Conservation (phyloP, 106 monocot species). For the Vanilla planifolia region DNA sequence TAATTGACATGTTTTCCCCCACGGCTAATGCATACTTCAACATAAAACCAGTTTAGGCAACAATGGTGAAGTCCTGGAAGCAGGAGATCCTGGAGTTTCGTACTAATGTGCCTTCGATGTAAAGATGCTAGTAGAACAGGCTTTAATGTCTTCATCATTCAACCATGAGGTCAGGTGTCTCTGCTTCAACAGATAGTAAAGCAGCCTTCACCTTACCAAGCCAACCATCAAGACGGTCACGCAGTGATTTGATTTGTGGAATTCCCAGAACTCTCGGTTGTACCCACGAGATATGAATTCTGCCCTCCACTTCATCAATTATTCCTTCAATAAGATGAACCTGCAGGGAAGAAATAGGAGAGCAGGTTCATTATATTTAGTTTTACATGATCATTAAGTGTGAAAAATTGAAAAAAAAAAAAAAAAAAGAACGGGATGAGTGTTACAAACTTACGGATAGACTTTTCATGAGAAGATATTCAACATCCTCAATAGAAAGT, state of each 20-base stretch:
- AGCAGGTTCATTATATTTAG: background rate
- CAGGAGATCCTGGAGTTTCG: too few relatives aligned
- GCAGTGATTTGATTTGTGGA: constrained; percentile 71
- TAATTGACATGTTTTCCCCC: too few relatives aligned
- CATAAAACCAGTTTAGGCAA: too few relatives aligned
- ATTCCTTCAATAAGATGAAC: constrained; percentile 96
- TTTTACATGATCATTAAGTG: background rate
- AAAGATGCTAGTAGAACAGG: too few relatives aligned
- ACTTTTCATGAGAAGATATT: constrained; percentile 96
- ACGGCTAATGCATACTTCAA: too few relatives aligned
- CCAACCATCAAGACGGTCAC: constrained; percentile 73
- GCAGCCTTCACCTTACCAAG: constrained; percentile 72
- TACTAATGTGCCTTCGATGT: too few relatives aligned
- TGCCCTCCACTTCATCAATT: constrained; percentile 90
- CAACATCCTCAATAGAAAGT: constrained; percentile 85
- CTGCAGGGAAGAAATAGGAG: constrained; percentile 23
- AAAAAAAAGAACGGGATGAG: too few relatives aligned
- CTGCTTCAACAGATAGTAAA: constrained; percentile 73
- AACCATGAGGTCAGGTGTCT: constrained; percentile 80
- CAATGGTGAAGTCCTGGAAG: too few relatives aligned
- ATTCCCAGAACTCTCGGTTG: constrained; percentile 89
- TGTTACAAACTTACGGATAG: constrained; percentile 67
- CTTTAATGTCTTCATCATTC: too few relatives aligned
- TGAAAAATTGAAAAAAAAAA: too few relatives aligned
- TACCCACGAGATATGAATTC: constrained; percentile 87